Evolutionary conservation across 768 basidiomycete genomes (phyloP).

Genomic region (Ramaria sp.): DNA sequence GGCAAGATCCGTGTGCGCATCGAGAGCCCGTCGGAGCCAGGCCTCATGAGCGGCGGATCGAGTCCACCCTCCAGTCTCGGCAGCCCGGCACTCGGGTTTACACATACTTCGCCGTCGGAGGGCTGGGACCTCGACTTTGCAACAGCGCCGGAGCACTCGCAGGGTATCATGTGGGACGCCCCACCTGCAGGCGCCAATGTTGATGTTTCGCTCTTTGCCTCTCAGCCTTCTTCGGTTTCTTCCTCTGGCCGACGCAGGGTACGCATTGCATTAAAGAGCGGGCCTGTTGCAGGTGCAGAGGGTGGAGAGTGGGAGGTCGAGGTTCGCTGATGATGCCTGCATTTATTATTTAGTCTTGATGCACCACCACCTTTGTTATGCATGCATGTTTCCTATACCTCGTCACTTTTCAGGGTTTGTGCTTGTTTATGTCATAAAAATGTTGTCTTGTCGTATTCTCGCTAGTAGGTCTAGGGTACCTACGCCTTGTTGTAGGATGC

Average conservation of each 20-base stretch:
- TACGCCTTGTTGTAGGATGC: neutral
- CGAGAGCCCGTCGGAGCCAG: neutral
- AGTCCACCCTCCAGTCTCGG: neutral
- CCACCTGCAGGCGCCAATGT: slow-evolving; percentile 3
- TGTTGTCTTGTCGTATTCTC: neutral
- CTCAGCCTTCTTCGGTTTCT: neutral
- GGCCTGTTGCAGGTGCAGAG: slow-evolving; percentile 50
- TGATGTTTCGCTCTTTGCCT: slow-evolving; percentile 1
- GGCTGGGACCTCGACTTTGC: slow-evolving; percentile 7
- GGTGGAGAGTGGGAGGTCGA: slow-evolving; percentile 77
- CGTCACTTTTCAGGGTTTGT: neutral
- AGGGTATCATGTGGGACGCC: slow-evolving; percentile 3
- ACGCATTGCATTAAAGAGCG: slow-evolving; percentile 54
- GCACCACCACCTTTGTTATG: neutral
- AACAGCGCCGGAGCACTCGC: neutral
- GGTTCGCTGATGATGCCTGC: slow-evolving; percentile 20
- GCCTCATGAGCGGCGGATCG: neutral
- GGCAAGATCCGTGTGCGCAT: slow-evolving; percentile 7
- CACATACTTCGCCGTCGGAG: slow-evolving; percentile 1
- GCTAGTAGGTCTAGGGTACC: neutral
- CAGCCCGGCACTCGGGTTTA: neutral
- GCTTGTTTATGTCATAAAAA: neutral
- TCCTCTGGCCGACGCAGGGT: slow-evolving; percentile 32
- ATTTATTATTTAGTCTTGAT: neutral
- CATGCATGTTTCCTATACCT: neutral